Percentiles rank a stretch among this genome's conserved stretches.
phyloP scores from a whole-genome alignment of 208 protist species.

The Crithidia mellificae region DNA sequence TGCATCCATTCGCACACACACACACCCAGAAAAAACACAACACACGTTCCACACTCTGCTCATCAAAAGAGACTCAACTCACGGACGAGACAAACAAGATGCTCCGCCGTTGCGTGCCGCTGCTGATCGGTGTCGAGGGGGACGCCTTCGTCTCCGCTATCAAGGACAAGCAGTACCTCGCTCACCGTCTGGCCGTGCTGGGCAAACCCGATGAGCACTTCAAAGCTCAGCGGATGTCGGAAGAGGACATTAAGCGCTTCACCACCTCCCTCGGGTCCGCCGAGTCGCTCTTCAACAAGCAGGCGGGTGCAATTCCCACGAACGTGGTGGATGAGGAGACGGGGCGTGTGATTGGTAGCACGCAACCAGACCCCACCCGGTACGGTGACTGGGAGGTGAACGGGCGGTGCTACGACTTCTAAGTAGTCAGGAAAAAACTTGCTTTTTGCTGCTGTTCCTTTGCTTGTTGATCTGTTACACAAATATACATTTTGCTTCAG shows the following conservation, averaged over 20 bases:
- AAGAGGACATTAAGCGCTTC: constrained; percentile 83
- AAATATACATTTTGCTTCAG: no score
- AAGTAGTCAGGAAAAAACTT: not conserved
- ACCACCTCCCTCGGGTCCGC: constrained; percentile 78
- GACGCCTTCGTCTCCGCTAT: constrained; percentile 77
- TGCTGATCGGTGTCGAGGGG: constrained; percentile 75
- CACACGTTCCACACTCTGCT: no score
- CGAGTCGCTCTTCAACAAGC: constrained; percentile 88
- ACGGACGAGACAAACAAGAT: constrained; percentile 20
- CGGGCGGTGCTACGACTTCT: constrained; percentile 90
- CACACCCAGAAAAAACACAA: no score
- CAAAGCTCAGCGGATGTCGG: constrained; percentile 51
- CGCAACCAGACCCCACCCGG: constrained; percentile 78
- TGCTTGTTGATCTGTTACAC: no score
- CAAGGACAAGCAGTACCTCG: constrained; percentile 77
- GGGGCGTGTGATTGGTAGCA: constrained; percentile 79
- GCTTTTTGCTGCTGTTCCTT: no score
- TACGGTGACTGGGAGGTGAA: constrained; percentile 92
- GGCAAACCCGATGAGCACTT: constrained; percentile 62
- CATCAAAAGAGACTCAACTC: not conserved
- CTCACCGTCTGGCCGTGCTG: constrained; percentile 79
- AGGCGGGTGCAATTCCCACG: constrained; percentile 67
- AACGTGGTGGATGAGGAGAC: constrained; percentile 89
- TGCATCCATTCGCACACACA: no score
- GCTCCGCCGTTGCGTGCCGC: constrained; percentile 58